phyloP scores from a whole-genome alignment of 306 rosid genomes.

The Prunus dulcis region DNA sequence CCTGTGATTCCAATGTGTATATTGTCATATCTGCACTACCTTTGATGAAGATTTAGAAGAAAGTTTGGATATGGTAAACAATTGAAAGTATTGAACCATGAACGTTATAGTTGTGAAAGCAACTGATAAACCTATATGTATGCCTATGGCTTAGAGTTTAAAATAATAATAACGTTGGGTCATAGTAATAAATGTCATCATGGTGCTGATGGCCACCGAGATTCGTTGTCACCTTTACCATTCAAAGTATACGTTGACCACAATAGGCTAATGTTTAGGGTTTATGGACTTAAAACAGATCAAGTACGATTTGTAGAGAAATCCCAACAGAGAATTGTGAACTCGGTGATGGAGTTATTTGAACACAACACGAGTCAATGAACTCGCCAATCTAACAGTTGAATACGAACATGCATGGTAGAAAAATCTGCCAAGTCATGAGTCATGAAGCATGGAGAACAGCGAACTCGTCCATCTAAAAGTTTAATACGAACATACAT shows the following conservation, averaged over 20 bases:
- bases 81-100: slow-evolving; percentile 6
- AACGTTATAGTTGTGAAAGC: slow-evolving; percentile 13
- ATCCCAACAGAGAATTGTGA: too few species aligned
- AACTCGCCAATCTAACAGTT: too few species aligned
- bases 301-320: too few species aligned
- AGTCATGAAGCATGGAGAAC: too few species aligned
- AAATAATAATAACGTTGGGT: slow-evolving; percentile 22
- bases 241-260: slow-evolving; percentile 31
- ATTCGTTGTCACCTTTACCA: slow-evolving; percentile 18
- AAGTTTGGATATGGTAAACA: slow-evolving; percentile 33
- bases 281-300: not conserved
- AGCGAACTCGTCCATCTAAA: too few species aligned
- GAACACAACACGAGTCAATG: too few species aligned
- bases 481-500: too few species aligned
- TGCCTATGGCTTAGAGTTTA: not conserved
- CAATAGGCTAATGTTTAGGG: not conserved
- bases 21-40: slow-evolving; percentile 51
- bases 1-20: not conserved
- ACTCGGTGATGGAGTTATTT: too few species aligned
- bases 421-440: too few species aligned
- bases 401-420: too few species aligned
- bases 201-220: slow-evolving; percentile 29
- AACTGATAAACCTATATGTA: not conserved
- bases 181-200: slow-evolving; percentile 28
- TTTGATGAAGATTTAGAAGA: slow-evolving; percentile 50